phyloP scores from a whole-genome alignment of 2,329 filamentous ascomycete genomes.

The Hymenoscyphus scutula region DNA sequence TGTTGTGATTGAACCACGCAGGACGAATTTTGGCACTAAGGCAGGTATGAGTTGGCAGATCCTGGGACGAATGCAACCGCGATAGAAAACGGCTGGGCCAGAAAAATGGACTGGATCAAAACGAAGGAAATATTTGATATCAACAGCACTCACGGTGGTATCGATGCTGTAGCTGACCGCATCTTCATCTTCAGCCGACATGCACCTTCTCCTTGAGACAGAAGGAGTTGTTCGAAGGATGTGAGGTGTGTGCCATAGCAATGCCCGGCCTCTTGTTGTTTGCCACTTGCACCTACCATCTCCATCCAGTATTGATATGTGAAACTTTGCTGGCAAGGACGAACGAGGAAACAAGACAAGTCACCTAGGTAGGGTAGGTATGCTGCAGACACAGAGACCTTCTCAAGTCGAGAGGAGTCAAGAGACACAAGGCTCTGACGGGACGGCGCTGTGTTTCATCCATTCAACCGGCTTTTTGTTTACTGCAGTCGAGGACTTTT shows the following conservation, averaged over 20 bases:
- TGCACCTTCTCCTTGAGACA: not conserved
- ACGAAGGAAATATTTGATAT: not conserved
- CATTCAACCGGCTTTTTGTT: not conserved
- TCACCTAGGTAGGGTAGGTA: not conserved
- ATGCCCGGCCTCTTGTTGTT: not conserved
- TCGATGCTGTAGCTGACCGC: not conserved
- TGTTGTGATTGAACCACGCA: conserved; percentile 8
- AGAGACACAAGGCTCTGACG: not conserved
- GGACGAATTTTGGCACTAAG: conserved; percentile 4
- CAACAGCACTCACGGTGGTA: not conserved
- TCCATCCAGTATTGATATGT: not conserved
- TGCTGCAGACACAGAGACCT: not conserved
- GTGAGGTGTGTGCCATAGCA: not conserved
- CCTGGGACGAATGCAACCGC: conserved; percentile 1
- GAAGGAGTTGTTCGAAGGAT: not conserved
- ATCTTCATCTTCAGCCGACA: not conserved
- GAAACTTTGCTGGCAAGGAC: not conserved
- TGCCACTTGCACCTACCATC: conserved; percentile 2
- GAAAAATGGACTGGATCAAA: not conserved
- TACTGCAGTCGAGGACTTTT: not conserved
- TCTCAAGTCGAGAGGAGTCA: not conserved
- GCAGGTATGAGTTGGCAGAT: conserved; percentile 11
- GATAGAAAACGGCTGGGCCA: not conserved
- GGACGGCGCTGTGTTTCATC: not conserved
- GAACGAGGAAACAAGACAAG: not conserved